Conservation (phyloP, 306 rosid genomes). For the Quercus ilex region DNA sequence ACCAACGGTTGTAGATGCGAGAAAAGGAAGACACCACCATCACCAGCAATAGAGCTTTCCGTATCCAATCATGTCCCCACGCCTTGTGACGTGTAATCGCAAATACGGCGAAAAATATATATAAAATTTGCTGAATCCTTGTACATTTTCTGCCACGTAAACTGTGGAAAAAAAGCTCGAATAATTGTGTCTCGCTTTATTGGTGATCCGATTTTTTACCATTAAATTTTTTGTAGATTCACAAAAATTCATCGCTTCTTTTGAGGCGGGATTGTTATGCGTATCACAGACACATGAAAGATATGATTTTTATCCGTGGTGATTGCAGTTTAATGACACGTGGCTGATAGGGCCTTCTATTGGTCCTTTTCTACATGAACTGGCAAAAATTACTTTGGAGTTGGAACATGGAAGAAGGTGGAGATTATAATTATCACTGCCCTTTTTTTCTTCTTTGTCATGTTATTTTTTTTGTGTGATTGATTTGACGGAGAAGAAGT, state of each 20-base stretch:
- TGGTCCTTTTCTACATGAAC: not conserved
- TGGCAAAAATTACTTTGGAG: not conserved
- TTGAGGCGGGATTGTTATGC: slow-evolving; percentile 3
- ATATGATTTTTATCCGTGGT: not conserved
- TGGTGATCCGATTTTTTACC: too few relatives aligned
- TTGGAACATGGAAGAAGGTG: not conserved
- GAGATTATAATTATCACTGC: not conserved
- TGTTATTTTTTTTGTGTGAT: not conserved
- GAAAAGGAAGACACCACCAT: slow-evolving; percentile 46
- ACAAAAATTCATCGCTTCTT: not conserved
- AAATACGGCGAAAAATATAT: not conserved
- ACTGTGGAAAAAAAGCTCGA: not conserved
- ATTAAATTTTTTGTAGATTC: not conserved
- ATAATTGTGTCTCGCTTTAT: not conserved
- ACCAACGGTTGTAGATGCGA: slow-evolving; percentile 66
- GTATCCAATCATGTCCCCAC: not conserved
- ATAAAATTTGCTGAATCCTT: too few relatives aligned
- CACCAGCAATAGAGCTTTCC: slow-evolving; percentile 37
- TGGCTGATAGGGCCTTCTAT: not conserved
- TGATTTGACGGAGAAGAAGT: not conserved
- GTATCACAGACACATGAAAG: not conserved
- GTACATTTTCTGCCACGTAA: not conserved
- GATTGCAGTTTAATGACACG: not conserved
- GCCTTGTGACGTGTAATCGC: not conserved
- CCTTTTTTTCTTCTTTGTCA: not conserved